Conservation (phyloP, 1,284 basidiomycete species). For the Salmacisia buchloeana region DNA sequence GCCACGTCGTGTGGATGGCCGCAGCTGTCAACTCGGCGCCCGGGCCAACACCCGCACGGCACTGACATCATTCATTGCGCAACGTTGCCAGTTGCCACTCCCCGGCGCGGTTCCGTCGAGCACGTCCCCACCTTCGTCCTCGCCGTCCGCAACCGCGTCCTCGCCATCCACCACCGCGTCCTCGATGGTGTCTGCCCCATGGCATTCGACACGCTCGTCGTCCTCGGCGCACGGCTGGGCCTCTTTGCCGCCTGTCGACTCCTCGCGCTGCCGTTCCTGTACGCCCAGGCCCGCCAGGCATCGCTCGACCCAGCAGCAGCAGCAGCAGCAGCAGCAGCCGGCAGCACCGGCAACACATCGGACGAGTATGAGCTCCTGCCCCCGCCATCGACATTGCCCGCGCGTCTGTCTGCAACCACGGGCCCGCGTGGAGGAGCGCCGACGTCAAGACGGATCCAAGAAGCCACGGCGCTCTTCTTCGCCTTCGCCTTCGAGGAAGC, state of each 20-base stretch:
- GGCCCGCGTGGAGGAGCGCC: conserved; percentile 16
- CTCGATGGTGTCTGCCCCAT: no score
- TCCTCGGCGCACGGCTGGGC: conserved; percentile 12
- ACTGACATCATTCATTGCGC: conserved; percentile 5
- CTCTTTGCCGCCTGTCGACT: conserved; percentile 15
- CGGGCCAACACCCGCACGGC: not conserved
- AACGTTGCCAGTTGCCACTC: no score
- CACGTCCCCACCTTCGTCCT: no score
- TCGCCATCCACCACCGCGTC: no score
- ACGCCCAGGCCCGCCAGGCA: conserved; percentile 39
- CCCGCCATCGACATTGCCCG: conserved; percentile 10
- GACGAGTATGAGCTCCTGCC: conserved; percentile 22
- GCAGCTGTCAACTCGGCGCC: no score
- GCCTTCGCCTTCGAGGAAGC: conserved; percentile 41
- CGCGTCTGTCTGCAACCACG: conserved; percentile 12
- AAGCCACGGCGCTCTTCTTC: conserved; percentile 27
- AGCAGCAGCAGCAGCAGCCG: not conserved
- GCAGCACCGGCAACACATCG: conserved; percentile 12
- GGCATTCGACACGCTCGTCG: conserved; percentile 6
- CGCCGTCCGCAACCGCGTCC: no score
- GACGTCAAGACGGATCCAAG: conserved; percentile 10
- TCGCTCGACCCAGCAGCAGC: conserved; percentile 26
- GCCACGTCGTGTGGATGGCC: no score
- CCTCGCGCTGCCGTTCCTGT: conserved; percentile 31
- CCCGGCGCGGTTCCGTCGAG: no score